A percentile compares a stretch with the other conserved stretches of the same genome.
Evolutionary conservation across 495 filamentous ascomycete genomes (phyloP).

Genomic region (Ascodesmis nigricans): DNA sequence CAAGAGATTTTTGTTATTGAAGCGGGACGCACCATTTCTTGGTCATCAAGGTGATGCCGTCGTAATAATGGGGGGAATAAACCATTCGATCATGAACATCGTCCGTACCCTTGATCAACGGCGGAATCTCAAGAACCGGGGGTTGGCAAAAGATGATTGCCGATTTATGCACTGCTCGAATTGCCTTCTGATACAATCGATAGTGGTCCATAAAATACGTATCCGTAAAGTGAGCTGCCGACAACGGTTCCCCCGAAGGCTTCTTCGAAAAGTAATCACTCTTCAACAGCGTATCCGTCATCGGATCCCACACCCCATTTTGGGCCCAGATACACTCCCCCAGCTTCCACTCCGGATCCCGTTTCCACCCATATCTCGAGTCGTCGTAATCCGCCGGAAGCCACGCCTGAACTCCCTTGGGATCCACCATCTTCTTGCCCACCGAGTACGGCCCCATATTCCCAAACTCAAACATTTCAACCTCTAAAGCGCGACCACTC

Average conservation of each 20-base stretch:
- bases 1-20: constrained; percentile 4
- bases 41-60: constrained; percentile 86
- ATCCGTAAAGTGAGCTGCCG: constrained; percentile 72
- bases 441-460: constrained; percentile 78
- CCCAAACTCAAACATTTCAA: constrained; percentile 83
- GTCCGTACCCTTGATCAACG: constrained; percentile 59
- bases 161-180: constrained; percentile 51
- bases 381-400: constrained; percentile 62
- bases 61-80: constrained; percentile 88
- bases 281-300: constrained; percentile 48
- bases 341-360: constrained; percentile 71
- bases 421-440: constrained; percentile 63
- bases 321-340: constrained; percentile 94
- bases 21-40: constrained; percentile 56
- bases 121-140: constrained; percentile 77
- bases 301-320: constrained; percentile 83
- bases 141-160: constrained; percentile 82
- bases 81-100: constrained; percentile 82
- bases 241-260: constrained; percentile 47
- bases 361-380: constrained; percentile 67
- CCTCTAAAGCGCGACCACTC: constrained; percentile 70
- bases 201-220: constrained; percentile 75
- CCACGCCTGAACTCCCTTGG: constrained; percentile 69
- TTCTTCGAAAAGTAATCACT: constrained; percentile 77
- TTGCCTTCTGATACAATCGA: constrained; percentile 46